A percentile compares a stretch with the other conserved stretches of the same genome.
phyloP scores from a whole-genome alignment of 805 yeast species.

The Lipomyces oligophaga region DNA sequence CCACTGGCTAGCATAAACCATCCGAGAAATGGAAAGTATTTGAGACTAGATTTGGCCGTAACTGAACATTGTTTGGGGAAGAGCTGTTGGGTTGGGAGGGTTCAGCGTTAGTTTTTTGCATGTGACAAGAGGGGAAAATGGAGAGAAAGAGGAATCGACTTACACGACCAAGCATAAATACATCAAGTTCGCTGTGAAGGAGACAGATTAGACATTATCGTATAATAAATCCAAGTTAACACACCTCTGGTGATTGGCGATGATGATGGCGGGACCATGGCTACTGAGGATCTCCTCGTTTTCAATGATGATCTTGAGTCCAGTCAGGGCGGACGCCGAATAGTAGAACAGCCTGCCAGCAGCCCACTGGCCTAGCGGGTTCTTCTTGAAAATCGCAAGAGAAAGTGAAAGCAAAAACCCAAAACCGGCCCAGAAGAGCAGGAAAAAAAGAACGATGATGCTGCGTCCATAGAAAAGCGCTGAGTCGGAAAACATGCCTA shows the following conservation, averaged over 20 bases:
- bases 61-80: constrained; percentile 89
- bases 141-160: too few relatives aligned
- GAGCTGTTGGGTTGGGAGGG: too few relatives aligned
- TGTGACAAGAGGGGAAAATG: too few relatives aligned
- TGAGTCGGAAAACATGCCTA: constrained; percentile 33
- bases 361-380: constrained; percentile 78
- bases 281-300: constrained; percentile 55
- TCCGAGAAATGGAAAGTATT: constrained; percentile 85
- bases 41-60: constrained; percentile 82
- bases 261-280: constrained; percentile 65
- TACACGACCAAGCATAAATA: constrained; percentile 65
- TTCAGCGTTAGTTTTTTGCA: too few relatives aligned
- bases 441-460: constrained; percentile 33
- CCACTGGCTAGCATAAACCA: constrained; percentile 93
- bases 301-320: constrained; percentile 64
- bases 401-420: constrained; percentile 64
- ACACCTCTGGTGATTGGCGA: constrained; percentile 77
- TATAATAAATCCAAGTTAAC: constrained; percentile 1
- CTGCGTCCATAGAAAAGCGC: constrained; percentile 37
- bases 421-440: constrained; percentile 36
- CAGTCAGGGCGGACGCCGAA: constrained; percentile 57
- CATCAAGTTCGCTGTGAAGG: constrained; percentile 61
- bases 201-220: too few relatives aligned
- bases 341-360: constrained; percentile 79
- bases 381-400: constrained; percentile 65